phyloP scores from a whole-genome alignment of 768 basidiomycete species.

The Lactifluus subvellereus region DNA sequence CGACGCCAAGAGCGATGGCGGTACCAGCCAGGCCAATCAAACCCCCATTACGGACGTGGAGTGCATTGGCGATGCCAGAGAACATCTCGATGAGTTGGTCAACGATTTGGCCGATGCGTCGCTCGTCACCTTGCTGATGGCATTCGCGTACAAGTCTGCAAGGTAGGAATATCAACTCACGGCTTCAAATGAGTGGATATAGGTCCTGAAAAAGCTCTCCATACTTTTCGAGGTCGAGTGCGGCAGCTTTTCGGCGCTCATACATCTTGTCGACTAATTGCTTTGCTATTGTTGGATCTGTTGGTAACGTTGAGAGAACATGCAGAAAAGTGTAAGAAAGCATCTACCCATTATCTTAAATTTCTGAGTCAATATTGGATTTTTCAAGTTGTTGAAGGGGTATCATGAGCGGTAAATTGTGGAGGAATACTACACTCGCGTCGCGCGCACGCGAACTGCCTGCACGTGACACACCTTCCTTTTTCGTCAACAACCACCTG shows the following conservation, averaged over 20 bases:
- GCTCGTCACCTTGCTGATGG: constrained; percentile 72
- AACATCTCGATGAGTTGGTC: constrained; percentile 96
- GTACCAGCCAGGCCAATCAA: constrained; percentile 94
- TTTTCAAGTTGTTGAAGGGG: not conserved
- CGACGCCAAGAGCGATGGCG: constrained; percentile 92
- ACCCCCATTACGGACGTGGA: constrained; percentile 91
- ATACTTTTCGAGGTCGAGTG: constrained; percentile 93
- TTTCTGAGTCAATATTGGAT: not conserved
- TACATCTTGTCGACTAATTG: constrained; percentile 91
- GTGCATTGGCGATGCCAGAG: constrained; percentile 69
- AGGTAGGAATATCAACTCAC: constrained; percentile 7
- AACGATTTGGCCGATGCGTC: constrained; percentile 79
- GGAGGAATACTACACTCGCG: too few species aligned
- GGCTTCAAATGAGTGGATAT: not conserved
- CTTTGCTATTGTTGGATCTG: constrained; percentile 70
- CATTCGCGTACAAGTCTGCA: constrained; percentile 80
- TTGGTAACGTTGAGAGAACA: constrained; percentile 26
- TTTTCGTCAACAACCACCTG: too few species aligned
- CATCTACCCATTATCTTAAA: constrained; percentile 7
- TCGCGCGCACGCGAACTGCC: too few species aligned
- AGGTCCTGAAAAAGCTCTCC: constrained; percentile 12
- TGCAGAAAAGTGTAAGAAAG: not conserved
- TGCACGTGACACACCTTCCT: too few species aligned
- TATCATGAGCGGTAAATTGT: not conserved
- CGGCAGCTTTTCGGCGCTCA: constrained; percentile 93